Percentiles rank a stretch among this genome's conserved stretches.
Conservation (phyloP, 257 asterid species). For the Nicotiana noctiflora region DNA sequence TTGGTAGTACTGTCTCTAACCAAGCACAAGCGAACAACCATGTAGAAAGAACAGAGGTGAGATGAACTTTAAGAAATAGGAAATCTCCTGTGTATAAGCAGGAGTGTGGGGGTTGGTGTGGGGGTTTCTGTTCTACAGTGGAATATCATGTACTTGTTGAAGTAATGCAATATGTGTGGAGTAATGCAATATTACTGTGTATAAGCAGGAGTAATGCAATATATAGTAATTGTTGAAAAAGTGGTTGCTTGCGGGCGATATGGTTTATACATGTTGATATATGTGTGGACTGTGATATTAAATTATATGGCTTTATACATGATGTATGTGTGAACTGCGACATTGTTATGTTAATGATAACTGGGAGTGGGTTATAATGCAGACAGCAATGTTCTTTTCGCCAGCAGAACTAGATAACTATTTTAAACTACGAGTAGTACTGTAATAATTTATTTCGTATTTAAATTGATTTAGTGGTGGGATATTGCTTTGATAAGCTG, state of each 20-base stretch:
- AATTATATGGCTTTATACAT: background rate
- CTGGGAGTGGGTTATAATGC: too few species aligned
- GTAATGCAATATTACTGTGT: background rate
- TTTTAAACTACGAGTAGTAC: too few species aligned
- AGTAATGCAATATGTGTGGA: background rate
- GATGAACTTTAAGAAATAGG: conserved; percentile 31
- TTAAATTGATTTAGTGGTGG: too few species aligned
- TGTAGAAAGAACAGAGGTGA: conserved; percentile 30
- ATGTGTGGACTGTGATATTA: background rate
- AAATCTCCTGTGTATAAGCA: conserved; percentile 13
- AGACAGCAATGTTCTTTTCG: too few species aligned
- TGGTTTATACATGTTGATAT: background rate
- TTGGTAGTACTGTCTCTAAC: conserved; percentile 25
- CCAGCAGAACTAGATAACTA: too few species aligned
- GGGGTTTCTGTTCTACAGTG: conserved; percentile 13
- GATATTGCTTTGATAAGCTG: too few species aligned
- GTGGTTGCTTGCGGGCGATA: background rate
- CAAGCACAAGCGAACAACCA: conserved; percentile 18
- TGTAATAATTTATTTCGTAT: too few species aligned
- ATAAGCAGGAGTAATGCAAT: background rate
- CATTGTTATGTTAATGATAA: too few species aligned
- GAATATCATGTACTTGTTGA: conserved; percentile 12
- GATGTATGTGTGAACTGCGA: background rate
- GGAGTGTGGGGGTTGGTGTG: conserved; percentile 12
- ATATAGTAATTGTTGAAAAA: background rate